phyloP scores from a whole-genome alignment of 2,329 filamentous ascomycete genomes.

The Trichophyton simii region DNA sequence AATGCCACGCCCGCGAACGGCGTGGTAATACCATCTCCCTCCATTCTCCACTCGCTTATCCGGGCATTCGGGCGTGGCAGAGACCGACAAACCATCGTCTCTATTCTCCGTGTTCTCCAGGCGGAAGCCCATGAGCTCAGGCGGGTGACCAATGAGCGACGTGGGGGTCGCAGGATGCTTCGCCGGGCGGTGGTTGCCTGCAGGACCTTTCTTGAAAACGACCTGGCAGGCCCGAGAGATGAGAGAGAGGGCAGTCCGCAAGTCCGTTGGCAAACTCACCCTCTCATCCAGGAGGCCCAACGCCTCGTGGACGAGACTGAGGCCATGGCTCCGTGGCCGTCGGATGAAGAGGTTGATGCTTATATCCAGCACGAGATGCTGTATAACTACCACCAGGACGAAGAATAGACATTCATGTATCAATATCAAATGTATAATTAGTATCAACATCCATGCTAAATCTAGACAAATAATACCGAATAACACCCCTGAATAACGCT shows the following conservation, averaged over 20 bases:
- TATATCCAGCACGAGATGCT: conserved; percentile 20
- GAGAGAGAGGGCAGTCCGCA: background rate
- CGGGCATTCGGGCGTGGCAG: conserved; percentile 29
- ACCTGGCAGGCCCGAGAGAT: conserved; percentile 13
- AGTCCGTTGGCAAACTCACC: background rate
- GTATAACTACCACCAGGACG: background rate
- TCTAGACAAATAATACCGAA: too few species aligned
- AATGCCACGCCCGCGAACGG: background rate
- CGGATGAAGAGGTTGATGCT: conserved; percentile 27
- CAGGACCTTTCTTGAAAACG: conserved; percentile 30
- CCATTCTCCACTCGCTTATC: conserved; percentile 31
- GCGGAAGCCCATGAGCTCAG: conserved; percentile 31
- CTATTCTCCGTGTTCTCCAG: conserved; percentile 31
- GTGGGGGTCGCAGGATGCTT: conserved; percentile 28
- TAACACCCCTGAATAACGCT: too few species aligned
- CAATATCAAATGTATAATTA: background rate
- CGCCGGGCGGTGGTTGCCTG: conserved; percentile 30
- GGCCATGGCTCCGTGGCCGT: conserved; percentile 27
- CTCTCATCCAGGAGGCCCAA: conserved; percentile 22
- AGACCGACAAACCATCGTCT: conserved; percentile 30
- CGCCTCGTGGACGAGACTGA: conserved; percentile 24
- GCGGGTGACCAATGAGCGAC: conserved; percentile 23
- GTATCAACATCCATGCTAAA: background rate
- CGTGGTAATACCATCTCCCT: conserved; percentile 21
- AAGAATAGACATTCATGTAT: background rate